These are phyloP conservation scores for Picea abies DNA, from an alignment of 83 land plant genomes.

Conservation along the genomic window DNA sequence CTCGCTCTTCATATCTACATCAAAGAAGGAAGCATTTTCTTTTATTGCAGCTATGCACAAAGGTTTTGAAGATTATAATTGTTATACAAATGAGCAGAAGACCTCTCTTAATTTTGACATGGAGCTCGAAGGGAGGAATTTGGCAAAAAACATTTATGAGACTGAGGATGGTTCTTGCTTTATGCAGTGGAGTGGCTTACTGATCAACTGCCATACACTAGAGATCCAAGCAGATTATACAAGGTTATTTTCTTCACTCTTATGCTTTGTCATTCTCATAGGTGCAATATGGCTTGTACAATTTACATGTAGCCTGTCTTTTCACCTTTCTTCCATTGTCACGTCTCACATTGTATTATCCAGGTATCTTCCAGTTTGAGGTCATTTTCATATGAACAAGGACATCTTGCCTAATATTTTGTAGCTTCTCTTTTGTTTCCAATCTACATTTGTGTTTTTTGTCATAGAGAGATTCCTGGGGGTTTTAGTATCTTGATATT, in stretches of 20 bases:
- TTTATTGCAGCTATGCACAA: conserved; percentile 68
- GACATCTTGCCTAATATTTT: background rate
- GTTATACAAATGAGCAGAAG: conserved; percentile 71
- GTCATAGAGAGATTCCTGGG: background rate
- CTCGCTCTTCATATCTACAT: too few species aligned
- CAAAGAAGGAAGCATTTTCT: too few species aligned
- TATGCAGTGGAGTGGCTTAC: conserved; percentile 96
- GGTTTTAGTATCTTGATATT: conserved; percentile 1
- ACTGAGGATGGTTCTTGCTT: conserved; percentile 83
- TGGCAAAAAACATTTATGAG: conserved; percentile 40
- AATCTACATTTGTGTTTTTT: background rate
- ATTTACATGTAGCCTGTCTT: background rate
- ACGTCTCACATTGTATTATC: background rate
- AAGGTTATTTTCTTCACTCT: conserved; percentile 47
- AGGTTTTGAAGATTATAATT: conserved; percentile 89
- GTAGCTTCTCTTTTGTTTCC: background rate
- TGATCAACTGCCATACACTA: conserved; percentile 76
- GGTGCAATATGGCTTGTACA: background rate
- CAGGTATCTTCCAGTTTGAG: background rate
- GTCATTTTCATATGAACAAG: background rate
- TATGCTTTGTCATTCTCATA: background rate
- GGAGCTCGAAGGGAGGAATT: background rate
- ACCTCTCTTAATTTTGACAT: conserved; percentile 69
- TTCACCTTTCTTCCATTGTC: background rate
- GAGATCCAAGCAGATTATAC: conserved; percentile 99